Base-by-base conservation (phyloP, 2,329 filamentous ascomycete genomes). In the Simplicillium aogashimaense region DNA sequence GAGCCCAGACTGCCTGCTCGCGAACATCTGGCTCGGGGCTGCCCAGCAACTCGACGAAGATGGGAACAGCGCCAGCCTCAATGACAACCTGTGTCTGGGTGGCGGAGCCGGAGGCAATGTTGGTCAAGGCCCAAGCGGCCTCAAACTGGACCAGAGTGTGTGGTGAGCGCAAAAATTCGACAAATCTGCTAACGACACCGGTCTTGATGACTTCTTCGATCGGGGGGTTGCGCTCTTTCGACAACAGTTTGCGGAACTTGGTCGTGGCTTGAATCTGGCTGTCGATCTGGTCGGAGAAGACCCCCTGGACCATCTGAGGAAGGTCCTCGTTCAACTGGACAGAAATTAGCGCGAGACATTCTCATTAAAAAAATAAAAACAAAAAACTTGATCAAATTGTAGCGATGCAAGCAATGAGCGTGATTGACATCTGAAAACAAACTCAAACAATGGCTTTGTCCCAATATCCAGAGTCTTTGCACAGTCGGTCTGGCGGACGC, bases 161-260 rank as follows among this genome's bases (percentile, higher is more conserved):
- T 49, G 92, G 92, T 41, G 92, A 98, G 60, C 87, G 86, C 45
- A 98, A 82, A 67, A 98, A 98, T 66, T 95, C 88, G 65, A 98
- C 92, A 58, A 98, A 98, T 59, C 92, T 85, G 71, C 81, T 83
- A 51, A 98, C 92, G 49, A 98, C 92, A 57, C 92, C 92, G 44
- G 92, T 97, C 76, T 97, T 94, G 67, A 98, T 98, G 53, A 98
- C 92, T 61, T 94, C 88, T 71, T 98, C 92, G 61, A 98, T 98
- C 35, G 92, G 92, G 36, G 92, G 92, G 71, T 98, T 98, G 59
- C 92, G 86, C 73, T 98, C 92, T 72, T 98, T 98, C 51, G 88
- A 95, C 20, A 98, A 74, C 33, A 98, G 78, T 75, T 98, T 98
- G 62, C 92, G 77, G 75, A 98, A 98, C 66, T 95, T 95, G 53